A percentile compares a stretch with the other conserved stretches of the same genome.
Evolutionary conservation across 2,329 filamentous ascomycete genomes (phyloP).

Genomic region (Arachnomyces sp.): DNA sequence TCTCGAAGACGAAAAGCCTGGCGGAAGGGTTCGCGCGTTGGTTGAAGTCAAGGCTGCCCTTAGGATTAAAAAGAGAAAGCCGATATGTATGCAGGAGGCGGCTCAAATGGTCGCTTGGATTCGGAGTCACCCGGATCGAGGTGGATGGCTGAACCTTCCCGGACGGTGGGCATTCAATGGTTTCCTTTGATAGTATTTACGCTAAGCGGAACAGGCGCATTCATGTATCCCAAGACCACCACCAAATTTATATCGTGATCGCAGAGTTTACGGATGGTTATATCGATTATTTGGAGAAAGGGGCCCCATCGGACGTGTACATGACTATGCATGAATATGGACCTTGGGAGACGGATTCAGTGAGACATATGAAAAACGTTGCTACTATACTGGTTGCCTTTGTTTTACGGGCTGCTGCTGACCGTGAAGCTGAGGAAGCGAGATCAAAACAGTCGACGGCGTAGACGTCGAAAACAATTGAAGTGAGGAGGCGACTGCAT

Average conservation of each 20-base stretch:
- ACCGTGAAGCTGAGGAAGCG: constrained; percentile 3
- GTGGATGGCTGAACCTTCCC: constrained; percentile 1
- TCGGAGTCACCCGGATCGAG: constrained; percentile 1
- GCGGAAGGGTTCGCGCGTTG: constrained; percentile 4
- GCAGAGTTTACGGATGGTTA: constrained; percentile 2
- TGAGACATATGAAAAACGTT: constrained; percentile 3
- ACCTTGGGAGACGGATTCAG: constrained; percentile 1
- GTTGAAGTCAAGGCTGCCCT: background rate
- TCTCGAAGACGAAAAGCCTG: constrained; percentile 9
- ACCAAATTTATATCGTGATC: constrained; percentile 2
- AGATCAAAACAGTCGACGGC: no score
- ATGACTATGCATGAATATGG: constrained; percentile 5
- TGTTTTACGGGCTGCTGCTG: constrained; percentile 2
- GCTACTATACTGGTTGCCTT: constrained; percentile 5
- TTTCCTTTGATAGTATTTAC: constrained; percentile 1
- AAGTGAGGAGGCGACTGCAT: no score
- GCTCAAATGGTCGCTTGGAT: constrained; percentile 2
- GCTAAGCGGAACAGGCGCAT: constrained; percentile 1
- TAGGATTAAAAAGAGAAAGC: background rate
- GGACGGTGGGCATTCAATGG: background rate
- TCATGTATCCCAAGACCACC: constrained; percentile 5
- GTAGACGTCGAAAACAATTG: no score
- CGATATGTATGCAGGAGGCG: constrained; percentile 1
- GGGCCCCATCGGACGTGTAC: constrained; percentile 3
- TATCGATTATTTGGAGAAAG: constrained; percentile 6